Evolutionary conservation across 208 protist genomes (phyloP).

Genomic region (Wallacemonas sp.): DNA sequence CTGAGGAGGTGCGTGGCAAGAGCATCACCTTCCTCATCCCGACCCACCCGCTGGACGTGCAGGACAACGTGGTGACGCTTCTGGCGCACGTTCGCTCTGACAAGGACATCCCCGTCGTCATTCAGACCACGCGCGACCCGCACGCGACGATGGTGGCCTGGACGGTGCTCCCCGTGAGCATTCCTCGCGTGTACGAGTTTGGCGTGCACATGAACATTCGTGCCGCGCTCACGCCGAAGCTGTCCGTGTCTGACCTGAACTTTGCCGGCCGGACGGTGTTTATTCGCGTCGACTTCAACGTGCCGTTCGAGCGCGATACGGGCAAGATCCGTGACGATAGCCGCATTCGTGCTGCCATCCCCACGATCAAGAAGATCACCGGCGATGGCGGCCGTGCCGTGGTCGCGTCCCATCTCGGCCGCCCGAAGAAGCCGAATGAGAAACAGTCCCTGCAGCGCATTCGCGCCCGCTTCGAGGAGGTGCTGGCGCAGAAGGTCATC

Average conservation of each 20-base stretch:
- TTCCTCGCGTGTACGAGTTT: slow-evolving; percentile 86
- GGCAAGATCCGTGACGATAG: slow-evolving; percentile 95
- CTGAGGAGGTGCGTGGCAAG: slow-evolving; percentile 76
- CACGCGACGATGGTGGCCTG: slow-evolving; percentile 89
- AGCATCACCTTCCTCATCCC: slow-evolving; percentile 90
- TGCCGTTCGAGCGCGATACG: slow-evolving; percentile 94
- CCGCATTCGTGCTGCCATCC: slow-evolving; percentile 96
- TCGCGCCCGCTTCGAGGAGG: slow-evolving; percentile 83
- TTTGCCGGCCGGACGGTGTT: slow-evolving; percentile 94
- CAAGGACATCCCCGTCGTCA: slow-evolving; percentile 72
- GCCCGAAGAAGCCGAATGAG: slow-evolving; percentile 96
- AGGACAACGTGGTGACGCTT: slow-evolving; percentile 80
- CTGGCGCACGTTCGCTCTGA: slow-evolving; percentile 62
- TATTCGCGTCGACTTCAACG: slow-evolving; percentile 98
- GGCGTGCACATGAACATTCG: slow-evolving; percentile 88
- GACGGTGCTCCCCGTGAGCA: slow-evolving; percentile 78
- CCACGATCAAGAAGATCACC: slow-evolving; percentile 96
- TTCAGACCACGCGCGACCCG: slow-evolving; percentile 87
- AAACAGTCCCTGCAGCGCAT: slow-evolving; percentile 94
- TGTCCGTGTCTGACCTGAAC: slow-evolving; percentile 87
- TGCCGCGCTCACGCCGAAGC: slow-evolving; percentile 84
- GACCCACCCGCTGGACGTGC: slow-evolving; percentile 81
- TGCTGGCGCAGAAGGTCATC: slow-evolving; percentile 73
- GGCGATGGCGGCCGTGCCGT: slow-evolving; percentile 88
- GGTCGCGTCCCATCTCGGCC: slow-evolving; percentile 97